Base-by-base conservation (phyloP, 805 yeast species). In the Spathaspora girioi region DNA sequence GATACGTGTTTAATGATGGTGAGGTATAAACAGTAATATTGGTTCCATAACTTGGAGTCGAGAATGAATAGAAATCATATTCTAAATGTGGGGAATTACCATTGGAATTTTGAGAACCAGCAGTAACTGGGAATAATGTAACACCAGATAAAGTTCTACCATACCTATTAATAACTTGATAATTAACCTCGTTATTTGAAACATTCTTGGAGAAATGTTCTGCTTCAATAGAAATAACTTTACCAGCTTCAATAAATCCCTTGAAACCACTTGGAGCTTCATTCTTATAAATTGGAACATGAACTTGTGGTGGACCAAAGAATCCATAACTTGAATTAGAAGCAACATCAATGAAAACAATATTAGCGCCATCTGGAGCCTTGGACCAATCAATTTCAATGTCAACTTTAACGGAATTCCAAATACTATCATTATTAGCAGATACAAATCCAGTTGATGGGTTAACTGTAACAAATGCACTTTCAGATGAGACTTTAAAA, bases 1-100 rank as follows among this genome's bases (percentile, higher is more conserved):
- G 61, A 40, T 61, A 51, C 27, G 54, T 47, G 49, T 63, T 63
- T 45, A 61, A 53, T 18, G 63, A 54, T 42, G 67, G 65, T 5
- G 65, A 53, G 2, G 54, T 47, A 26, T 57, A 55, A 3, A 59
- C 51, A 9, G 64, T 55, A 32, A 29, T 38, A 26, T 60, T 56
- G 3, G 55, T 42, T 10, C 59, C 59, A 23, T 48, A 48, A 20
- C 9, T 29, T 8, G 50, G 50, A 38, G 31, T 42, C 6, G 59
- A 51, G 45, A 54, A 50, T 8, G 53, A 41, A 41, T 53, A 58
- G 45, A 58, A 58, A 38, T 57, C 50, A 42, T 58, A 58, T 43
- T 56, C 59, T 48, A 58, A 56, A 41, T 48, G 54, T 18, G 58
- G 52, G 12, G 52, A 11, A 27, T 55, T 51, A 4, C 46, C 40